Evolutionary conservation across 805 yeast genomes (phyloP), one percentile per base, ranked within the genome.

Genomic region (Candida corydali): DNA sequence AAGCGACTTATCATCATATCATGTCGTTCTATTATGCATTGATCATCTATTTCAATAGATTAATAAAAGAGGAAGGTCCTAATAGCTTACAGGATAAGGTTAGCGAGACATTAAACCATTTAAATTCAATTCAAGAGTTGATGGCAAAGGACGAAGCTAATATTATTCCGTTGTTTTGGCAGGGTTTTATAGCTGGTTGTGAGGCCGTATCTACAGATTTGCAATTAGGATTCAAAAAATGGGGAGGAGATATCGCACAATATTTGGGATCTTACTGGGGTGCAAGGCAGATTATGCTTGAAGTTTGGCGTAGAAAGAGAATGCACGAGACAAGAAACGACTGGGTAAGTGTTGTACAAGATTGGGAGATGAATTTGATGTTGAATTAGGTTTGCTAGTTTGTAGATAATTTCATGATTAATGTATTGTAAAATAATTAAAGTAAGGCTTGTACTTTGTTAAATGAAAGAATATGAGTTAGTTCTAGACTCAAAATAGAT

Each of bases 311-410:
- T 41, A 65, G 95, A 29, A 76, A 86, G 48, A 67, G 76, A 34
- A 72, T 70, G 45, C 74, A 75, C 25, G 81, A 75, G 40, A 63
- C 65, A 17, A 65, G 75, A 38, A 84, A 76, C 45, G 77, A 78
- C 47, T 86, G 96, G 96, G 77, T 80, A 39, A 76, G 82, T 37
- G 89, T 86, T 12, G 74, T 84, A 32, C 72, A 73, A 31, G 94
- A 86, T 42, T 84, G 94, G 94, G 86, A 82, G 50, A 82, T 85
- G 75, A 84, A 85, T 47, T 71, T 86, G 36, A 83, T 86, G 89
- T 61, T 86, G 40, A 69, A 75, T 36, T 78, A 44, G 37, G n/a
- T n/a, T n/a, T n/a, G n/a, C n/a, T n/a, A n/a, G n/a, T n/a, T n/a
- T n/a, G n/a, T n/a, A n/a, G n/a, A n/a, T n/a, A n/a, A n/a, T n/a